A percentile compares a stretch with the other conserved stretches of the same genome.
Evolutionary conservation across 2,329 filamentous ascomycete species (phyloP).

Genomic region (Zopfia rhizophila): DNA sequence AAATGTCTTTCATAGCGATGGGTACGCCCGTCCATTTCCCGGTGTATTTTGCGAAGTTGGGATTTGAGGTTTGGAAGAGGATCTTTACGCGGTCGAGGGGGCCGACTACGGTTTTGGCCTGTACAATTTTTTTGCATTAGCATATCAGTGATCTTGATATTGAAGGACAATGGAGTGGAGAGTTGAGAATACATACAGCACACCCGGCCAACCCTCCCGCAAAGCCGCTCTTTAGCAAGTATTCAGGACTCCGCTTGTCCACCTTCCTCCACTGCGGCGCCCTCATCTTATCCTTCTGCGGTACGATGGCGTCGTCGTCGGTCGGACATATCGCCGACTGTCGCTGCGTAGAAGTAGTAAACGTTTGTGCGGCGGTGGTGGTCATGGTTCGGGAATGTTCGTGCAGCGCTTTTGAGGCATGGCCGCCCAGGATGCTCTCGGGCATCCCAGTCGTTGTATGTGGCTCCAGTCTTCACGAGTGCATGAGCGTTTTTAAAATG

Average conservation of each 20-base stretch:
- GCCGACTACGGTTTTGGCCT: slow-evolving; percentile 96
- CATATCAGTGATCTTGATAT: slow-evolving; percentile 16
- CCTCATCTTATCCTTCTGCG: slow-evolving; percentile 39
- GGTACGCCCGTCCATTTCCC: slow-evolving; percentile 87
- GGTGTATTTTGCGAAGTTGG: slow-evolving; percentile 91
- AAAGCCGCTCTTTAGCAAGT: slow-evolving; percentile 82
- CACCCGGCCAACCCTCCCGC: slow-evolving; percentile 93
- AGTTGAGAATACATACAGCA: slow-evolving; percentile 70
- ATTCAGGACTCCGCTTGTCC: slow-evolving; percentile 81
- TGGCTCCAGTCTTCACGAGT: slow-evolving; percentile 1
- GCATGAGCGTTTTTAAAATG: slow-evolving; percentile 3
- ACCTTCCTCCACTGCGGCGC: slow-evolving; percentile 55
- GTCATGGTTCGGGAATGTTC: slow-evolving; percentile 51
- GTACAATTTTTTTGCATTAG: slow-evolving; percentile 13
- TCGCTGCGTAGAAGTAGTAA: slow-evolving; percentile 27
- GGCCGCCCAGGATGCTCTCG: slow-evolving; percentile 44
- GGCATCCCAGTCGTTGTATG: slow-evolving; percentile 46
- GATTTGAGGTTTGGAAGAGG: slow-evolving; percentile 94
- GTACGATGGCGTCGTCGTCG: slow-evolving; percentile 63
- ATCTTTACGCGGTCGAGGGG: slow-evolving; percentile 98
- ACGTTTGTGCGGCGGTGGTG: slow-evolving; percentile 37
- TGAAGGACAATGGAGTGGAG: slow-evolving; percentile 3
- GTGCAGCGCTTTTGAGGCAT: slow-evolving; percentile 39
- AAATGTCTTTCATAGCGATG: slow-evolving; percentile 86
- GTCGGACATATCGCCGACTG: slow-evolving; percentile 60